Evolutionary conservation across 2,329 filamentous ascomycete species (phyloP), one percentile per base, ranked within the genome.

Genomic region (Orbilia brochopaga): DNA sequence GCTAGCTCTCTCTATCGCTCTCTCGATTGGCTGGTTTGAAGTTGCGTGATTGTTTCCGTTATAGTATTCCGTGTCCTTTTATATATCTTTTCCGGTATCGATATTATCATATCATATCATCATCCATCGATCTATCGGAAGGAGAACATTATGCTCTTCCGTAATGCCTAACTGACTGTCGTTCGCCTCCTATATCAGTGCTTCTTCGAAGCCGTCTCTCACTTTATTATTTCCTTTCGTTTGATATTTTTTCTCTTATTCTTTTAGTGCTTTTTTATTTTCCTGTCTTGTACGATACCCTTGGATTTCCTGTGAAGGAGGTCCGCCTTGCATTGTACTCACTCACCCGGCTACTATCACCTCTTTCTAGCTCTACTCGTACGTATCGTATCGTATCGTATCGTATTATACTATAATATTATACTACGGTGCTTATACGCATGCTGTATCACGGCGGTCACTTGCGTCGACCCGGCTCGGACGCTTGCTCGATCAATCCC

Each of bases 251-350:
- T n/a, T 53, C 40, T 64, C 52, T 54, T n/a, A n/a, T n/a, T n/a
- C n/a, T n/a, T n/a, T n/a, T n/a, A n/a, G n/a, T n/a, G n/a, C n/a
- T n/a, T n/a, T n/a, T n/a, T n/a, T n/a, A n/a, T n/a, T n/a, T n/a
- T n/a, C n/a, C n/a, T n/a, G n/a, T n/a, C n/a, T 53, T 65, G 60
- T 72, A 72, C 67, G 67, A 72, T 72, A 72, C 67, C 67, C 67
- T 37, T 59, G 60, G 54, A 60, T 50, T 61, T 61, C 51, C 64
- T 65, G 67, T 44, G 60, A 64, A 59, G 51, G 35, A 51, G 11
- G 32, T 44, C 44, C 61, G 60, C 37, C 57, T 65, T 64, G 50
- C 60, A 65, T 65, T 61, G 66, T 70, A 70, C 60, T 46, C 53
- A 19, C n/a, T 48, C 60, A 63, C 54, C 55, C 27, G 17, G 53